phyloP scores from a whole-genome alignment of 202 grass and related monocot species.

The Musa balbisiana region DNA sequence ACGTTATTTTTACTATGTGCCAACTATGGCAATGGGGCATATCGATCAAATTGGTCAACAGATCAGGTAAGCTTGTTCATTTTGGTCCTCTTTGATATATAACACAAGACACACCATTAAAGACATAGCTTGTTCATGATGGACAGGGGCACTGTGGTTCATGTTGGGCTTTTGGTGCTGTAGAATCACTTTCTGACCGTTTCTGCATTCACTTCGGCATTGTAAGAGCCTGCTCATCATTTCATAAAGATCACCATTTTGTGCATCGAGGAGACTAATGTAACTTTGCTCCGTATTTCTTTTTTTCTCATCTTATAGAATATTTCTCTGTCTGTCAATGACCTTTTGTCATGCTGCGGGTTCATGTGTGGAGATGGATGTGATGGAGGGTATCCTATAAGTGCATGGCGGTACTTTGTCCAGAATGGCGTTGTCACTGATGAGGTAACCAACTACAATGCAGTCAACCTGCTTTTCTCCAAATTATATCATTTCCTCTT shows the following conservation, averaged over 20 bases:
- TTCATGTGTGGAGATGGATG: constrained; percentile 95
- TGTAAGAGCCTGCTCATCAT: constrained; percentile 22
- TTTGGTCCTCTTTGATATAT: not conserved
- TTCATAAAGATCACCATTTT: not conserved
- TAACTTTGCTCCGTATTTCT: not conserved
- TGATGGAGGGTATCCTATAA: constrained; percentile 89
- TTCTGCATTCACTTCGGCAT: constrained; percentile 78
- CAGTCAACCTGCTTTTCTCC: not conserved
- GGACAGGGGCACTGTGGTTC: constrained; percentile 86
- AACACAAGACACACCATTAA: not conserved
- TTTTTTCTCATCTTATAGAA: constrained; percentile 36
- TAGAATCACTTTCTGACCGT: constrained; percentile 83
- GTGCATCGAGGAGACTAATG: not conserved
- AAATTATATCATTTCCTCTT: not conserved
- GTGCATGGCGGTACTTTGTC: constrained; percentile 79
- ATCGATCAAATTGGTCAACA: constrained; percentile 29
- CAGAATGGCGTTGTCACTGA: constrained; percentile 73
- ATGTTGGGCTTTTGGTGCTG: constrained; percentile 88
- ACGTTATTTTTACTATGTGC: constrained; percentile 15
- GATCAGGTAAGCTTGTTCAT: constrained; percentile 62
- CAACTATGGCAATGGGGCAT: constrained; percentile 1
- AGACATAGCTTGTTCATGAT: constrained; percentile 23
- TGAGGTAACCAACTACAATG: constrained; percentile 36
- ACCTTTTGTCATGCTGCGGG: constrained; percentile 80
- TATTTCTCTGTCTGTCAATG: constrained; percentile 82